Evolutionary conservation across 805 yeast genomes (phyloP).

Genomic region (Metschnikowia gruessii): DNA sequence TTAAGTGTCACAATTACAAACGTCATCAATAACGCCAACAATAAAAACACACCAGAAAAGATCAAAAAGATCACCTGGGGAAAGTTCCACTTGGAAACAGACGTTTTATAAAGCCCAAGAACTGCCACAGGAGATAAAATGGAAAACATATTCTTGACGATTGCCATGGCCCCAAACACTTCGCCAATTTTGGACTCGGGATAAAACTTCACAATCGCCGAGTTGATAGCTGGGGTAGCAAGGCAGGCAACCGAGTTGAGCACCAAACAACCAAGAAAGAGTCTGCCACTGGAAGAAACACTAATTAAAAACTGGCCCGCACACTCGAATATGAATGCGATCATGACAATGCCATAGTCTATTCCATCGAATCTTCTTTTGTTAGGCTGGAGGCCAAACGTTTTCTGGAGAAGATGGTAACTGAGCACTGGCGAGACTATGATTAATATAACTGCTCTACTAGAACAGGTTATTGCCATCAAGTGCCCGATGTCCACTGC

Average conservation of each 20-base stretch:
- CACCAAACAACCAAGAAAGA: constrained; percentile 33
- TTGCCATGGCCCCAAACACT: constrained; percentile 65
- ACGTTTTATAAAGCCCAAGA: constrained; percentile 42
- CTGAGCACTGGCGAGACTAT: constrained; percentile 48
- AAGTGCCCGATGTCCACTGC: constrained; percentile 54
- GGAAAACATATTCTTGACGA: constrained; percentile 50
- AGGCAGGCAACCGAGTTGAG: constrained; percentile 44
- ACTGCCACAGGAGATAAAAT: constrained; percentile 49
- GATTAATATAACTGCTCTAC: constrained; percentile 49
- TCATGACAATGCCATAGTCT: constrained; percentile 41
- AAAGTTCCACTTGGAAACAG: constrained; percentile 25
- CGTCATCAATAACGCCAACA: constrained; percentile 6
- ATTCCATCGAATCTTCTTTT: constrained; percentile 49
- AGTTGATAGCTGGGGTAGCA: constrained; percentile 51
- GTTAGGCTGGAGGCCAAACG: constrained; percentile 30
- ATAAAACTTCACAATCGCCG: constrained; percentile 58
- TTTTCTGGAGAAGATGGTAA: constrained; percentile 36
- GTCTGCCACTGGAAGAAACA: constrained; percentile 25
- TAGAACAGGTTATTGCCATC: constrained; percentile 49
- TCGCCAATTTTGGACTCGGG: constrained; percentile 63
- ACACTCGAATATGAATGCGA: constrained; percentile 39
- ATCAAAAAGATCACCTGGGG: constrained; percentile 32
- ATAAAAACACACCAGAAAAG: constrained; percentile 11
- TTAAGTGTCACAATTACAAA: constrained; percentile 12
- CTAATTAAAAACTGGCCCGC: constrained; percentile 37